phyloP scores from a whole-genome alignment of 225 moss, liverwort and hornwort genomes.

The Pseudisothecium myosuroides region DNA sequence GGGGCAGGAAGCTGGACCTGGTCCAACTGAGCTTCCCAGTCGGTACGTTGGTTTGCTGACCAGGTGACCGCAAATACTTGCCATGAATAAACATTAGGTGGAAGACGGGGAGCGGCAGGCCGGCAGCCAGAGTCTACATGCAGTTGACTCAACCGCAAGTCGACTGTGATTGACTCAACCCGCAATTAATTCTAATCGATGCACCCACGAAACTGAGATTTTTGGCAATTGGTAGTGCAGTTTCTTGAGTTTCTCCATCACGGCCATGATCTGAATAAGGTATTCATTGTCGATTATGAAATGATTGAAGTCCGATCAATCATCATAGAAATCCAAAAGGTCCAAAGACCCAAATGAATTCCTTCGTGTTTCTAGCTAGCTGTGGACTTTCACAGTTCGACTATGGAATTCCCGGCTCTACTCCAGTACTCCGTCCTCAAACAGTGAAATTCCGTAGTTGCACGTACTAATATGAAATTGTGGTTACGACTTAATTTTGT shows the following conservation, averaged over 20 bases:
- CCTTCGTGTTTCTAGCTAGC: background rate
- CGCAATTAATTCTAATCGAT: background rate
- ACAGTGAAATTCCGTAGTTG: background rate
- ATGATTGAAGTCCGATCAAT: background rate
- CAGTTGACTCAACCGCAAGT: background rate
- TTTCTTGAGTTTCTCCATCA: background rate
- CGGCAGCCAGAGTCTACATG: too few species aligned
- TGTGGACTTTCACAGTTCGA: background rate
- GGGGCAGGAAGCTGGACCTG: background rate
- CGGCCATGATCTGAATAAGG: background rate
- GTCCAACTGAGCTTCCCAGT: background rate
- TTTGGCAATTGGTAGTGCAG: background rate
- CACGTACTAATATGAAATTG: background rate
- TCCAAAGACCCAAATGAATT: background rate
- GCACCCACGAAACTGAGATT: background rate
- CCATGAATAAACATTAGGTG: background rate
- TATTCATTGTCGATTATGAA: too few species aligned
- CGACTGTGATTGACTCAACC: background rate
- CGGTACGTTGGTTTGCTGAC: background rate
- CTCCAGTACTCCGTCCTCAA: background rate
- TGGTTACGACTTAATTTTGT: too few species aligned
- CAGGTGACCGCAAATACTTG: too few species aligned
- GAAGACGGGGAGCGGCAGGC: background rate
- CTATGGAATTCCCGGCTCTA: background rate
- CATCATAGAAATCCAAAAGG: background rate